phyloP scores from a whole-genome alignment of 2,329 filamentous ascomycete genomes.

The Fusarium nygamai region DNA sequence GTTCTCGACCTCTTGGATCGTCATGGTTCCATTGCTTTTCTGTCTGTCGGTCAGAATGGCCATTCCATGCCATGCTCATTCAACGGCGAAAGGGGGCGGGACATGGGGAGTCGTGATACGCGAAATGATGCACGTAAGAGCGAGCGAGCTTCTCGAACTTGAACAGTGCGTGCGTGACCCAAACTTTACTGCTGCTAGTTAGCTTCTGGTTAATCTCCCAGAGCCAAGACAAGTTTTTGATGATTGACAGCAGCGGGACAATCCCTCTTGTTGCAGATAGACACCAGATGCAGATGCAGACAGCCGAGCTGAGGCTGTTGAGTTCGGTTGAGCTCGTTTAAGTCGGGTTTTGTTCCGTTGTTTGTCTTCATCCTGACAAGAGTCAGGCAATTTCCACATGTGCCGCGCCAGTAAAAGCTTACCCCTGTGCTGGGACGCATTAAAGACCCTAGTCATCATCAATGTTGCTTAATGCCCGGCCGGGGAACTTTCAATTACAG shows the following conservation, averaged over 20 bases:
- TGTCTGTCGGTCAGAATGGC: background rate
- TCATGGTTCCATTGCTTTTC: background rate
- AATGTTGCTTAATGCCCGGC: background rate
- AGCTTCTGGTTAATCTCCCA: conserved; percentile 3
- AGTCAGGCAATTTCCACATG: conserved; percentile 32
- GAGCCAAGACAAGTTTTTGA: background rate
- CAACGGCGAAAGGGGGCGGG: conserved; percentile 23
- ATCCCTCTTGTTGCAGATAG: background rate
- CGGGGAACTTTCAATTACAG: background rate
- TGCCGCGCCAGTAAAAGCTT: conserved; percentile 22
- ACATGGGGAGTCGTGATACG: conserved; percentile 25
- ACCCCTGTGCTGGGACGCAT: conserved; percentile 21
- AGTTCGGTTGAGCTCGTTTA: background rate
- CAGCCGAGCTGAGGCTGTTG: conserved; percentile 5
- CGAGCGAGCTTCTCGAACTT: conserved; percentile 27
- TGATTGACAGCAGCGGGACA: conserved; percentile 11
- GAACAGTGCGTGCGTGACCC: background rate
- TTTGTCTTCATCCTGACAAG: conserved; percentile 11
- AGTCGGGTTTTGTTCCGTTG: background rate
- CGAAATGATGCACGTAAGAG: conserved; percentile 34
- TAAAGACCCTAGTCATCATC: background rate
- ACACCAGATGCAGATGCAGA: background rate
- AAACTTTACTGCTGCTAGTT: background rate
- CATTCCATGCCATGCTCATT: background rate
- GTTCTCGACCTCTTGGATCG: conserved; percentile 10